Percentiles rank a stretch among this genome's conserved stretches.
Evolutionary conservation across 2,329 filamentous ascomycete genomes (phyloP).

Genomic region (Pseudocercospora vitis): DNA sequence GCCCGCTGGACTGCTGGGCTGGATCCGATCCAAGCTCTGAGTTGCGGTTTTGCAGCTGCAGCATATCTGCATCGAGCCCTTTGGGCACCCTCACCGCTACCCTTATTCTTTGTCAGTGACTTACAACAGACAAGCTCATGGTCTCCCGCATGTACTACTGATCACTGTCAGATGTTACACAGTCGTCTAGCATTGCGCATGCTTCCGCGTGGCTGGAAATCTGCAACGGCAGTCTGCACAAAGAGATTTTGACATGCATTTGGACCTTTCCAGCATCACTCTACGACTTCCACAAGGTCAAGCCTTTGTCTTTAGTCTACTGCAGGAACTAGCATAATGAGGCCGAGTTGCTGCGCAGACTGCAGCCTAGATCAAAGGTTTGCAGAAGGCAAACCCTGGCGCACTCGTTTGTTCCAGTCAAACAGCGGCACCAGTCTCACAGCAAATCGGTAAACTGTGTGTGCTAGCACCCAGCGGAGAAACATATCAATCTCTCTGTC

Average conservation of each 20-base stretch:
- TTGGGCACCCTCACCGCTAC: no score
- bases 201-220: not conserved
- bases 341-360: no score
- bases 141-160: not conserved
- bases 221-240: not conserved
- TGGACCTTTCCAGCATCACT: no score
- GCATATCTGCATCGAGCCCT: not conserved
- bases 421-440: not conserved
- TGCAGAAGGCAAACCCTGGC: not conserved
- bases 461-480: not conserved
- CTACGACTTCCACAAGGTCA: no score
- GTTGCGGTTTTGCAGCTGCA: not conserved
- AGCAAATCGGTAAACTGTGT: not conserved
- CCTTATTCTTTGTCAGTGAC: no score
- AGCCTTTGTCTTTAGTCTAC: no score
- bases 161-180: not conserved
- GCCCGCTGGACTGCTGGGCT: constrained; percentile 23
- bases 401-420: constrained; percentile 4
- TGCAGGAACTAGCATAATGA: no score
- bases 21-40: constrained; percentile 32
- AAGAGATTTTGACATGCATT: not conserved
- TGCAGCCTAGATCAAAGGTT: not conserved
- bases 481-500: not conserved
- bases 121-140: constrained; percentile 2
- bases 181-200: not conserved